Evolutionary conservation across 2,329 filamentous ascomycete species (phyloP).

Genomic region (Alternaria postmessia): DNA sequence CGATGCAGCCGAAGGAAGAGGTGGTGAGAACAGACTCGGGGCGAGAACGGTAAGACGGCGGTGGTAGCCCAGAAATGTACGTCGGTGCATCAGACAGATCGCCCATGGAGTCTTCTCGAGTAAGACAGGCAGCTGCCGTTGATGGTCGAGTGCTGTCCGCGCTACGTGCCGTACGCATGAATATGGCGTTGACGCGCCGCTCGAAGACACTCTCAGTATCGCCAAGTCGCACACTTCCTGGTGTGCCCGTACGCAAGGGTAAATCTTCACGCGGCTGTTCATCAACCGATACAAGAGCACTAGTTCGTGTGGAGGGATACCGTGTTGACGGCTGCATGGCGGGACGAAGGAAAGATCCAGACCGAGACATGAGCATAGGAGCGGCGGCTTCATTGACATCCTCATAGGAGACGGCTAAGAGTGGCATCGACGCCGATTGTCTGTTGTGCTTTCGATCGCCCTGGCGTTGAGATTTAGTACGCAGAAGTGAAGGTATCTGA

Average conservation of each 20-base stretch:
- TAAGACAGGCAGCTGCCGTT: constrained; percentile 23
- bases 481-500: constrained; percentile 39
- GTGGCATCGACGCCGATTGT: constrained; percentile 38
- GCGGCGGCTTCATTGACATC: constrained; percentile 11
- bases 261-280: constrained; percentile 9
- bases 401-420: constrained; percentile 29
- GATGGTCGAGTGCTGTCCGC: constrained; percentile 24
- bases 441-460: constrained; percentile 27
- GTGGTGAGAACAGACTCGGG: constrained; percentile 41
- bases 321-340: constrained; percentile 12
- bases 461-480: constrained; percentile 25
- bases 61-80: constrained; percentile 42
- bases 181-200: constrained; percentile 24
- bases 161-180: constrained; percentile 17
- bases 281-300: constrained; percentile 4
- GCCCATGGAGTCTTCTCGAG: constrained; percentile 41
- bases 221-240: constrained; percentile 20
- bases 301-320: constrained; percentile 9
- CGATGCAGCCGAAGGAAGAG: constrained; percentile 48
- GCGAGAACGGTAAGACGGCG: constrained; percentile 46
- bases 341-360: constrained; percentile 17
- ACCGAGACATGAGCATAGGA: constrained; percentile 18
- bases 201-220: constrained; percentile 27
- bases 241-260: constrained; percentile 15
- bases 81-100: constrained; percentile 46